phyloP scores from a whole-genome alignment of 139 green algal genomes.

The Chlorella sp. region DNA sequence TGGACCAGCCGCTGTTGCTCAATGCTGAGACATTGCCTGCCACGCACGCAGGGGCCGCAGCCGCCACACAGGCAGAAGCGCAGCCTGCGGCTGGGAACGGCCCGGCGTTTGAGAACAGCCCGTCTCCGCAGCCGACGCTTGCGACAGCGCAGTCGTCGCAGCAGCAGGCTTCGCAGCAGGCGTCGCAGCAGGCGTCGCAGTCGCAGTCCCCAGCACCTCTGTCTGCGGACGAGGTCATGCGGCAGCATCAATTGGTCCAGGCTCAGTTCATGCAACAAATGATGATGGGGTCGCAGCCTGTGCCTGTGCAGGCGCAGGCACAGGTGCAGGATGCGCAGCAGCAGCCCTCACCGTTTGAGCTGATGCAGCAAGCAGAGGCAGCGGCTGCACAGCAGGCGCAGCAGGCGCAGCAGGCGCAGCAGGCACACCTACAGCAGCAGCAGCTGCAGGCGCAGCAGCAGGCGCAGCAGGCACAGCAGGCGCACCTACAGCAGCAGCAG shows the following conservation, averaged over 20 bases:
- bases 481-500: neutral
- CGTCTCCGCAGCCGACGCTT: neutral
- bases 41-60: neutral
- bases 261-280: neutral
- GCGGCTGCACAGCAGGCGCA: neutral
- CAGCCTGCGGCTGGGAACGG: neutral
- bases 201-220: neutral
- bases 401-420: neutral
- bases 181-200: neutral
- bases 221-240: neutral
- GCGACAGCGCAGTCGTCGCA: neutral
- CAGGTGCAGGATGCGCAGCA: neutral
- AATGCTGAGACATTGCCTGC: neutral
- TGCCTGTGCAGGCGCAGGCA: neutral
- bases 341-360: neutral
- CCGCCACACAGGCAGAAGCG: neutral
- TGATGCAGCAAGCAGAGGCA: neutral
- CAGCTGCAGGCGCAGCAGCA: neutral
- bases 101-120: no score
- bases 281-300: neutral
- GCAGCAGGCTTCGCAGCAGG: constrained; percentile 1
- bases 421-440: neutral
- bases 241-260: no score
- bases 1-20: neutral
- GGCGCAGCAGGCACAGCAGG: neutral